A percentile compares a stretch with the other conserved stretches of the same genome.
These are phyloP conservation scores for Rubia tinctorum DNA, from an alignment of 305 asterid species.

Conservation along the genomic window DNA sequence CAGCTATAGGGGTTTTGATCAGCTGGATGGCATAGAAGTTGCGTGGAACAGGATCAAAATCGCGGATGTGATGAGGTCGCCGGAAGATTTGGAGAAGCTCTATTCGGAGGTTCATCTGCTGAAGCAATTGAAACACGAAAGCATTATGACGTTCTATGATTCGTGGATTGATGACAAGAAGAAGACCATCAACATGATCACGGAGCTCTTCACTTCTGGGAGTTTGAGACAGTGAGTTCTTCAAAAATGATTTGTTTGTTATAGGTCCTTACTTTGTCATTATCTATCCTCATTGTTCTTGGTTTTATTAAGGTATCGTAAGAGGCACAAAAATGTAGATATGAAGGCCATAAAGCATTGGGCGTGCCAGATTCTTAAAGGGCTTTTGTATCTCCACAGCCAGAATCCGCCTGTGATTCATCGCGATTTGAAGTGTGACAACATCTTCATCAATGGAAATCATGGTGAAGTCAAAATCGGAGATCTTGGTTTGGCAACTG, in stretches of 20 bases:
- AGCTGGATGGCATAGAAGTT: constrained; percentile 78
- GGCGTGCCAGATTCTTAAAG: constrained; percentile 77
- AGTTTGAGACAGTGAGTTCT: constrained; percentile 81
- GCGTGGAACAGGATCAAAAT: constrained; percentile 86
- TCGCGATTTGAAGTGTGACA: constrained; percentile 86
- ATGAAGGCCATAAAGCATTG: constrained; percentile 76
- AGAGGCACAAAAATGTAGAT: constrained; percentile 61
- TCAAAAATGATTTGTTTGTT: background rate
- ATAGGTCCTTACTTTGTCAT: background rate
- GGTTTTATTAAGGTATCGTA: constrained; percentile 47
- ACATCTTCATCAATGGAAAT: constrained; percentile 76
- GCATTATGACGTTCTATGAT: constrained; percentile 61
- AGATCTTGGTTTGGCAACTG: constrained; percentile 80
- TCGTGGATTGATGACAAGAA: constrained; percentile 86
- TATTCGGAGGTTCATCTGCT: constrained; percentile 82
- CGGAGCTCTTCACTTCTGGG: constrained; percentile 92
- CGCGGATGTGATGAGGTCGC: constrained; percentile 48
- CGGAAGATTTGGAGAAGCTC: constrained; percentile 58
- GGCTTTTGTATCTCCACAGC: constrained; percentile 66
- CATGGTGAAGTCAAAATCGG: constrained; percentile 81
- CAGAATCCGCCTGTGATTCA: constrained; percentile 81
- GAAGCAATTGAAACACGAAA: constrained; percentile 62
- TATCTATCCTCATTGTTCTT: background rate
- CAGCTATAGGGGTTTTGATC: constrained; percentile 86
- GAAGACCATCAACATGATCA: constrained; percentile 84